phyloP scores from a whole-genome alignment of 495 filamentous ascomycete genomes.

The Talaromyces adpressus region DNA sequence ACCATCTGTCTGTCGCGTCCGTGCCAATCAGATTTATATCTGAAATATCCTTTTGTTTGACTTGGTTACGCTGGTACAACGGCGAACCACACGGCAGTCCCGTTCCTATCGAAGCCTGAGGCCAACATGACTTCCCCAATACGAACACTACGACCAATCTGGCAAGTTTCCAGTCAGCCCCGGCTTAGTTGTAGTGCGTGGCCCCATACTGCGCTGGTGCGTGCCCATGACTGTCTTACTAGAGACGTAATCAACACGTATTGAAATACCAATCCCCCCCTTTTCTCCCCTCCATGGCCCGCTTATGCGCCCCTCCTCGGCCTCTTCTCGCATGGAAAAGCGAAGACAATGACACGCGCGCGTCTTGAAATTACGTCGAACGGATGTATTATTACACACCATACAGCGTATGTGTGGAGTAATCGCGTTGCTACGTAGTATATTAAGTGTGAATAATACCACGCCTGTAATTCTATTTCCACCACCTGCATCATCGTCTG shows the following conservation, averaged over 20 bases:
- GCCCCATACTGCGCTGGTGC: not conserved
- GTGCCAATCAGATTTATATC: not conserved
- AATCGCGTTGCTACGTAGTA: not conserved
- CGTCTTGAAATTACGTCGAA: not conserved
- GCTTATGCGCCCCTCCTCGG: constrained; percentile 1
- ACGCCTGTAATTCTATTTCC: not conserved
- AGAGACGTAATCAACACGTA: not conserved
- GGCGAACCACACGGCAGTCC: not conserved
- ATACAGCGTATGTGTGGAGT: not conserved
- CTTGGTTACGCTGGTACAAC: not conserved
- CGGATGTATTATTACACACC: not conserved
- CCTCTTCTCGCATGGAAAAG: not conserved
- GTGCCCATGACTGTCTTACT: not conserved
- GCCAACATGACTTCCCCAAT: not conserved
- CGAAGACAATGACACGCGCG: not conserved
- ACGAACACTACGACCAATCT: not conserved
- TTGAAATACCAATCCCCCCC: not conserved
- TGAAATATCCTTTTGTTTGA: not conserved
- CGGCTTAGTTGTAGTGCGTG: not conserved
- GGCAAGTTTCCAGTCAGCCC: not conserved
- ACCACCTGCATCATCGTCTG: not conserved
- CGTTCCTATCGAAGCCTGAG: not conserved
- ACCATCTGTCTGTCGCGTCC: not conserved
- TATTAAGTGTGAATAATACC: not conserved
- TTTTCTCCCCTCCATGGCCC: not conserved